Conservation (phyloP, 177 flowering plant genomes). For the Vitis hybrid region DNA sequence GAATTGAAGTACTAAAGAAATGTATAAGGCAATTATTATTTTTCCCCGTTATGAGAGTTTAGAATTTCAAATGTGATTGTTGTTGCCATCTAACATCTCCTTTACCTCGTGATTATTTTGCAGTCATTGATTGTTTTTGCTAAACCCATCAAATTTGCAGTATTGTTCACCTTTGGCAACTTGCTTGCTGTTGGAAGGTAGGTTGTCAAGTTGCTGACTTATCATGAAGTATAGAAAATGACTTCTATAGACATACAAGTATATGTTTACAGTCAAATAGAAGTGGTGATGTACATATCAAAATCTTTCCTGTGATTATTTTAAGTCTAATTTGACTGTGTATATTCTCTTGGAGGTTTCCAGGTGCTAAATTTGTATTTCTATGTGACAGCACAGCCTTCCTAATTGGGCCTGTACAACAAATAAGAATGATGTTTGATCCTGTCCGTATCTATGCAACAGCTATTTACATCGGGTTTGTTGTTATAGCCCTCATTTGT, state of each 20-base stretch:
- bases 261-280: not conserved
- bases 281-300: not conserved
- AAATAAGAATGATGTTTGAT: conserved; percentile 91
- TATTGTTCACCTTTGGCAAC: conserved; percentile 82
- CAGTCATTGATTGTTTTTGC: conserved; percentile 81
- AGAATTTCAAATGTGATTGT: not conserved
- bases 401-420: conserved; percentile 75
- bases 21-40: no score
- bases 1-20: not conserved
- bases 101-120: conserved; percentile 24
- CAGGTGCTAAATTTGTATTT: conserved; percentile 12
- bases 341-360: no score
- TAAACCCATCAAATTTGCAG: conserved; percentile 87
- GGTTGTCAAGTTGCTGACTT: not conserved
- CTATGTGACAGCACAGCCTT: conserved; percentile 89
- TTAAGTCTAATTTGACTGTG: no score
- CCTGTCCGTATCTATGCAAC: conserved; percentile 77
- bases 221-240: not conserved
- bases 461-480: conserved; percentile 73
- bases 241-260: not conserved
- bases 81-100: not conserved
- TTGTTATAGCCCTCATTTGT: conserved; percentile 77
- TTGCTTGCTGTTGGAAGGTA: conserved; percentile 91
- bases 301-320: not conserved
- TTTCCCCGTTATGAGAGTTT: not conserved